Evolutionary conservation across 305 asterid species (phyloP), one percentile per base, ranked within the genome.

Genomic region (Lippia alba): DNA sequence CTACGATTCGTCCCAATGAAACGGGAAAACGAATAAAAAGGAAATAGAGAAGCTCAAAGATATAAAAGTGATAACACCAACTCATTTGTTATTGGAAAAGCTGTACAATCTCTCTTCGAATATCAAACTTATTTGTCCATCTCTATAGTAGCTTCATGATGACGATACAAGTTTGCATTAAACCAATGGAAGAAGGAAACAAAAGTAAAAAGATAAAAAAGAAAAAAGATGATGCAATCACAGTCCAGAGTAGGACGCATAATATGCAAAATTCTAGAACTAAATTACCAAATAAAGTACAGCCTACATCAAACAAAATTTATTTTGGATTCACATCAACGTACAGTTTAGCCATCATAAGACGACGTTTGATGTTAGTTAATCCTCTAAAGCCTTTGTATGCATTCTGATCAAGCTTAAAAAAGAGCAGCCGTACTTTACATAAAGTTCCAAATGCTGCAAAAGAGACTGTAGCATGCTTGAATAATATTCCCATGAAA

Each of bases 21-120:
- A n/a, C 36, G 2, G 4, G 60, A 20, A n/a, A 34, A 12, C 32
- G 39, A 66, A 53, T 24, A 24, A 24, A 24, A 24, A 24, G 30
- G 30, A 36, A 36, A 36, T 36, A 36, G 41, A 36, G 41, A 0
- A 36, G 9, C 4, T 36, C 41, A 36, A 36, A 36, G 41, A 36
- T 36, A 8, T 3, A 36, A 3, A 36, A 36, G 41, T 36, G 53
- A 8, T 54, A 54, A 54, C 18, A 54, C 33, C 9, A 18, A 54
- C 59, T 54, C 30, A 49, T 5, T 49, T 51, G 30, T 16, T 51
- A 1, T 50, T 51, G 40, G 61, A 66, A n/a, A 61, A 61, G 44
- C 69, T 73, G 65, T 64, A 78, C 78, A 61, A 50, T 68, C 64
- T 64, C 76, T 63, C 32, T 9, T 70, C 65, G 33, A 62, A 57